These are phyloP conservation scores for Candida morakotiae DNA, from an alignment of 805 yeast genomes.

Conservation along the genomic window DNA sequence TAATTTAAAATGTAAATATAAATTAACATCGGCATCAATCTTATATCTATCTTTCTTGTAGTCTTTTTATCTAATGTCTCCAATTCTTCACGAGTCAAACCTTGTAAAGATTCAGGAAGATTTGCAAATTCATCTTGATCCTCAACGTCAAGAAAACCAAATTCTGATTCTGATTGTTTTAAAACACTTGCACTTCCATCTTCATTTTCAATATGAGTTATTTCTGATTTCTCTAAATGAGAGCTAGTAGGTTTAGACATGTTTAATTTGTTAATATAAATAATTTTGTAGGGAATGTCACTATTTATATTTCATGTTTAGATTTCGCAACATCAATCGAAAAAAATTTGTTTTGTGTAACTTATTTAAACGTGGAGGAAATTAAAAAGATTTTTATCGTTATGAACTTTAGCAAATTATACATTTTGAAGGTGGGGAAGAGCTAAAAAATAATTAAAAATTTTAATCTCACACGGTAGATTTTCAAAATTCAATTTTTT, in stretches of 20 bases:
- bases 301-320: too few species aligned
- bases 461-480: too few species aligned
- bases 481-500: too few species aligned
- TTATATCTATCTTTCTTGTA: constrained; percentile 43
- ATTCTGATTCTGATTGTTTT: not conserved
- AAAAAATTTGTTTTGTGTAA: not conserved
- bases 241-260: constrained; percentile 4
- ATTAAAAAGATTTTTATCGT: not conserved
- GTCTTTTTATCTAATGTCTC: constrained; percentile 38
- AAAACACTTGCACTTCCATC: not conserved
- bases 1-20: constrained; percentile 49
- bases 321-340: not conserved
- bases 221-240: constrained; percentile 3
- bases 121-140: constrained; percentile 8
- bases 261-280: not conserved
- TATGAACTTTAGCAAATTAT: not conserved
- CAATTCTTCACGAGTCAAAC: constrained; percentile 39
- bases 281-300: too few species aligned
- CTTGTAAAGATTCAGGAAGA: constrained; percentile 29
- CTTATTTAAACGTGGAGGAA: not conserved
- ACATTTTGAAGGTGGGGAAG: not conserved
- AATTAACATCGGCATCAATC: constrained; percentile 48
- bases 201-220: constrained; percentile 8
- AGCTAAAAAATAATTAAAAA: too few species aligned
- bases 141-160: not conserved